Evolutionary conservation across 768 basidiomycete genomes (phyloP), one percentile per base, ranked within the genome.

Genomic region (Termitomyces titanicus): DNA sequence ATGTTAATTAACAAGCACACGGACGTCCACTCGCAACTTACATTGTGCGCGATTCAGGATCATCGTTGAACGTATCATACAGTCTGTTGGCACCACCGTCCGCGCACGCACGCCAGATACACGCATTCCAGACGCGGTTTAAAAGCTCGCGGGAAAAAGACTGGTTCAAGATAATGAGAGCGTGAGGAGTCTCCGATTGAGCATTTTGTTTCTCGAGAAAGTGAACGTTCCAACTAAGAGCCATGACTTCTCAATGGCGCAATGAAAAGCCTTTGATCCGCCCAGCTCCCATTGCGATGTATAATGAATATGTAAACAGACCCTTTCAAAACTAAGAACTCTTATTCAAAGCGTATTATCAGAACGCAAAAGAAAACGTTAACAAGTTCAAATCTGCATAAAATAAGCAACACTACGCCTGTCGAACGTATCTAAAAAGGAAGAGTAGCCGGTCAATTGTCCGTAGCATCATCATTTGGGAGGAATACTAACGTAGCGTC

Each of bases 81-180:
- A 98, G 70, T 15, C 89, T 79, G 68, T 96, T 96, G 8, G 89
- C 90, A 24, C 93, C 93, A 29, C 93, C 93, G 61, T 96, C 93
- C 2, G 93, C 93, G 65, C 92, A 96, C 51, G 77, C 79, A 37
- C 71, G 77, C 80, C 83, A 83, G 47, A 67, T 61, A 10, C 72
- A 73, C 12, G 75, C 67, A 13, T 66, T 65, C 80, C 83, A 97
- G 9, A 94, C 68, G 10, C 78, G 77, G 13, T 71, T 64, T 40
- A 98, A 77, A 39, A 97, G 77, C 10, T 72, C 61, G 3, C 70
- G 59, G 22, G 84, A 83, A 66, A 96, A 93, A 0, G 93, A 88
- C 57, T 96, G 92, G 68, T 99, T 98, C 53, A 98, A 79, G 61
- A 99, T 85, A 62, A 98, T 85, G 55, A 98, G 75, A 0, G 86